A percentile compares a stretch with the other conserved stretches of the same genome.
Evolutionary conservation across 179 eudicot species (phyloP).

Genomic region (Gypsophila paniculata): DNA sequence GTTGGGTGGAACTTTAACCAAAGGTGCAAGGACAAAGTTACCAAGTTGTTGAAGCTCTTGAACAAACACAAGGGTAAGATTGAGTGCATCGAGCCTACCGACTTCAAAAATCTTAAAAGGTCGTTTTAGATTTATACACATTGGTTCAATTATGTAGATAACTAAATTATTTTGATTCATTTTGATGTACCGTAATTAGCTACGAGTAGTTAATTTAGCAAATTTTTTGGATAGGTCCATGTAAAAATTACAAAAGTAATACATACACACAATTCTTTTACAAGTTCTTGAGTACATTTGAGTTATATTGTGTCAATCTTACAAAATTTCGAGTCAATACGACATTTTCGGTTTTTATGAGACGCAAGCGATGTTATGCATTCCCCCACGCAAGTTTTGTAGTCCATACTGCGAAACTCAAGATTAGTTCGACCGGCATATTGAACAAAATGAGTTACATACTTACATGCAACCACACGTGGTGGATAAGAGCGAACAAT

Average conservation of each 20-base stretch:
- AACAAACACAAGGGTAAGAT: slow-evolving; percentile 44
- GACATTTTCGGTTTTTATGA: background rate
- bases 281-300: background rate
- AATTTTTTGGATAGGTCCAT: background rate
- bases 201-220: background rate
- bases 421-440: too few species aligned
- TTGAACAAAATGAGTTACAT: too few species aligned
- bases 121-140: slow-evolving; percentile 37
- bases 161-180: background rate
- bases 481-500: too few species aligned
- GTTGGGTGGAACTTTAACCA: slow-evolving; percentile 52
- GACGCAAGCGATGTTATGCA: too few species aligned
- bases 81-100: slow-evolving; percentile 70
- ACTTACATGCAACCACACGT: too few species aligned
- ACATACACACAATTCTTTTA: background rate
- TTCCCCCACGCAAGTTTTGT: too few species aligned
- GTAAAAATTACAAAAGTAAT: slow-evolving; percentile 8
- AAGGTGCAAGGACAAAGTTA: slow-evolving; percentile 55
- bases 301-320: background rate
- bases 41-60: slow-evolving; percentile 54
- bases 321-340: background rate
- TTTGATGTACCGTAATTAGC: slow-evolving; percentile 24
- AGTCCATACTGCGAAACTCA: too few species aligned
- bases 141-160: background rate
- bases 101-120: slow-evolving; percentile 65